These are phyloP conservation scores for Aspergillus awamori DNA, from an alignment of 2,329 filamentous ascomycete species.

Conservation along the genomic window DNA sequence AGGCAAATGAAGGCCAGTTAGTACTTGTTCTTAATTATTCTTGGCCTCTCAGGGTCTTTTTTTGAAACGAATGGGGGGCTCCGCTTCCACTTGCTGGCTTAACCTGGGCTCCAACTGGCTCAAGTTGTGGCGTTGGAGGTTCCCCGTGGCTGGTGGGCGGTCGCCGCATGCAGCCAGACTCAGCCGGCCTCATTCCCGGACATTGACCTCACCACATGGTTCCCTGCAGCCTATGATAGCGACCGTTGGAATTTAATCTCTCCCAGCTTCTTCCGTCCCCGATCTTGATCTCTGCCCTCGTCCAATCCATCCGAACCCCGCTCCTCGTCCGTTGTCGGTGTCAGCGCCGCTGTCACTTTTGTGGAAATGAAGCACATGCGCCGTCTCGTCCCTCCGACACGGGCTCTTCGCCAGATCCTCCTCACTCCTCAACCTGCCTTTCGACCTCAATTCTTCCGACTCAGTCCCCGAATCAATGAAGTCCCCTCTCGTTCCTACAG, in stretches of 20 bases:
- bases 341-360: background rate
- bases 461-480: background rate
- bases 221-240: background rate
- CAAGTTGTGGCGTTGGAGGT: background rate
- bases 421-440: constrained; percentile 24
- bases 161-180: constrained; percentile 1
- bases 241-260: background rate
- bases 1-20: constrained; percentile 8
- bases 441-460: constrained; percentile 18
- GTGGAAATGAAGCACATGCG: constrained; percentile 38
- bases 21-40: background rate
- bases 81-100: background rate
- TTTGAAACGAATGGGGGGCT: constrained; percentile 1
- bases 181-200: background rate
- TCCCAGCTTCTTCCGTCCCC: background rate
- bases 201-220: background rate
- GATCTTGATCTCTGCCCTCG: background rate
- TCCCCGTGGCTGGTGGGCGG: constrained; percentile 1
- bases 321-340: background rate
- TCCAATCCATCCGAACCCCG: background rate
- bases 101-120: too few species aligned
- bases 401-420: constrained; percentile 36
- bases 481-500: constrained; percentile 19
- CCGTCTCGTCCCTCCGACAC: constrained; percentile 36
- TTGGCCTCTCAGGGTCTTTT: constrained; percentile 4